Evolutionary conservation across 1,284 basidiomycete species (phyloP), one percentile per base, ranked within the genome.

Genomic region (Ganoderma sinense): DNA sequence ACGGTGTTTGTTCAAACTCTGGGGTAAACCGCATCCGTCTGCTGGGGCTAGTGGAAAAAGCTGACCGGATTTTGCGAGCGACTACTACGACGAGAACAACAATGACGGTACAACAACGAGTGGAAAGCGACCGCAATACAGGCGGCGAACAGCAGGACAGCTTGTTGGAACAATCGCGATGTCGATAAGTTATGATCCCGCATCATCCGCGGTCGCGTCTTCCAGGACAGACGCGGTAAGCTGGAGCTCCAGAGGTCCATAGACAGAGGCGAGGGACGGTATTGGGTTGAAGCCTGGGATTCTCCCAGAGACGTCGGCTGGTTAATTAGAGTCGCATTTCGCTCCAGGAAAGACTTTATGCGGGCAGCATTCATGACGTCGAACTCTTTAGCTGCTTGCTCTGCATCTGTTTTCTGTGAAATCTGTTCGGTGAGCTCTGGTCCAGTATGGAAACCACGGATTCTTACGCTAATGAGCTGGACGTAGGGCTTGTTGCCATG

Each of bases 391-490:
- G 14, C 23, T 20, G 53, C 53, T 20, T 33, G 53, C 16, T 33
- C 26, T 16, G 29, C 29, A 8, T 56, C 16, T 18, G 53, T 56
- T 8, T 6, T 56, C 53, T 56, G 53, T 23, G 31, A 1, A 1
- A 20, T 56, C 53, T 10, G 33, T 36, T 8, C 53, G 10, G 33
- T 36, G 3, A 59, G 33, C 20, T 13, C n/a, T 14, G 16, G 0
- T 36, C 10, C 10, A 10, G 7, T 4, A n/a, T 7, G 11, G 7
- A 20, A 39, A 13, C 11, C 7, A 5, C 11, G 8, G 11, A 23
- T 10, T 58, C 66, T 65, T 45, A 71, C 66, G 29, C 60, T 53
- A n/a, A 68, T 48, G n/a, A 65, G 36, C 43, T 71, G 61, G 11
- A 67, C 51, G 16, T 67, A 48, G 1, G 61, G 61, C 40, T 40